Evolutionary conservation across 139 green algal genomes (phyloP), one percentile per base, ranked within the genome.

Genomic region (Edaphochlamys debaryana): DNA sequence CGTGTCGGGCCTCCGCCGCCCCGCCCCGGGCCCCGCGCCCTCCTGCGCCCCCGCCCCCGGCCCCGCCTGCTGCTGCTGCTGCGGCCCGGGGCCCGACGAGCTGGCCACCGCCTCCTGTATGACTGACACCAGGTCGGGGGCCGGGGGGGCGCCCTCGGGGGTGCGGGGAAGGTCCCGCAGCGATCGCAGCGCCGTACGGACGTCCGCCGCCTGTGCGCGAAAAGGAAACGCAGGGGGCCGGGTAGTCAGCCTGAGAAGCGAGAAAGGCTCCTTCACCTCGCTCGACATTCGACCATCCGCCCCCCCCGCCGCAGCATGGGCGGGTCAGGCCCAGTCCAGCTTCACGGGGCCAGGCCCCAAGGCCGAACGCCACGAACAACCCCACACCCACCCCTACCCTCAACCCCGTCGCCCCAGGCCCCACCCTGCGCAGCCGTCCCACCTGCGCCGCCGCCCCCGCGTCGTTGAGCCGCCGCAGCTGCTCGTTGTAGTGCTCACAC

Each of bases 401-500:
- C n/a, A n/a, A n/a, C n/a, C n/a, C n/a, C n/a, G n/a, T n/a, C n/a
- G n/a, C n/a, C n/a, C n/a, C n/a, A n/a, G n/a, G n/a, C n/a, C n/a
- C n/a, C n/a, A n/a, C n/a, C n/a, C n/a, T n/a, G n/a, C n/a, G n/a
- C n/a, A n/a, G n/a, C n/a, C n/a, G n/a, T n/a, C 78, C 9, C 67
- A 79, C 82, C 38, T 74, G 40, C 11, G 88, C 56, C n/a, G 83
- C 67, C 4, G 86, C 52, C 6, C 86, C 86, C 34, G 67, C 80
- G 30, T 89, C 89, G 32, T 87, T 71, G 56, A 95, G 23, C 34
- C 82, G 54, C 36, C 91, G 38, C 54, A 95, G 87, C 74, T 93
- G 85, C 50, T 94, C 92, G 34, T 93, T 95, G 85, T 90, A 93
- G 36, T 88, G 77, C 40, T 94, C 92, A 20, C 71, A 87, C 41